Conservation (phyloP, 2,329 filamentous ascomycete species). For the Calonectria fujianensis region DNA sequence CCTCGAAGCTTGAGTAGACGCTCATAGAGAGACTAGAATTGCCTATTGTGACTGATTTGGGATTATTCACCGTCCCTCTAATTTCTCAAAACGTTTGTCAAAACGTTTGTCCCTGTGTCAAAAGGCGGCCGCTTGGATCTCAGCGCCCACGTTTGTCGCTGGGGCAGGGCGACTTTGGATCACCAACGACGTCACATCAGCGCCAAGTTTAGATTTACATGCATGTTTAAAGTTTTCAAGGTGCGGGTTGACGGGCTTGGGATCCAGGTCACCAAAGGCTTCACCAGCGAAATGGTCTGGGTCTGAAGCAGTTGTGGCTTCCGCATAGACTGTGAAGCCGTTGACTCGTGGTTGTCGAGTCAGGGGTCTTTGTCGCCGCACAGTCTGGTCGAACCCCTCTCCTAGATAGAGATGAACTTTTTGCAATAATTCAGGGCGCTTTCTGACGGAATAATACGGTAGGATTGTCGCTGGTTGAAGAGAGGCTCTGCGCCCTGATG, state of each 20-base stretch:
- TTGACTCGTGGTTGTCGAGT: neutral
- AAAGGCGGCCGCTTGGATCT: neutral
- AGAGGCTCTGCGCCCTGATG: neutral
- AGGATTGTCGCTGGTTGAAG: neutral
- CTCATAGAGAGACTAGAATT: neutral
- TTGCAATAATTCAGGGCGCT: too few relatives aligned
- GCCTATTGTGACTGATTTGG: neutral
- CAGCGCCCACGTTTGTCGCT: neutral
- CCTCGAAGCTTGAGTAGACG: neutral
- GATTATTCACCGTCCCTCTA: neutral
- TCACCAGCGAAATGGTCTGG: neutral
- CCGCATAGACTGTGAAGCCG: neutral
- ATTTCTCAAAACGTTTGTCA: neutral
- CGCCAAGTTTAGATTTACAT: neutral
- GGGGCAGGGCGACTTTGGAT: too few relatives aligned
- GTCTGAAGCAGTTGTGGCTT: neutral
- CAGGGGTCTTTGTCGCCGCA: neutral
- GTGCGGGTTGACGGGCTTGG: neutral
- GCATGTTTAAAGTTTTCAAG: neutral
- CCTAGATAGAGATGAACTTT: neutral
- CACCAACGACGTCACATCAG: slow-evolving; percentile 8
- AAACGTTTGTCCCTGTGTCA: too few relatives aligned
- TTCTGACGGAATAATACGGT: too few relatives aligned
- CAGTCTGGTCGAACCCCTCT: neutral
- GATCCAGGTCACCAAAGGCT: neutral